These are phyloP conservation scores for Quercus dentata DNA, from an alignment of 306 rosid genomes.

Conservation along the genomic window DNA sequence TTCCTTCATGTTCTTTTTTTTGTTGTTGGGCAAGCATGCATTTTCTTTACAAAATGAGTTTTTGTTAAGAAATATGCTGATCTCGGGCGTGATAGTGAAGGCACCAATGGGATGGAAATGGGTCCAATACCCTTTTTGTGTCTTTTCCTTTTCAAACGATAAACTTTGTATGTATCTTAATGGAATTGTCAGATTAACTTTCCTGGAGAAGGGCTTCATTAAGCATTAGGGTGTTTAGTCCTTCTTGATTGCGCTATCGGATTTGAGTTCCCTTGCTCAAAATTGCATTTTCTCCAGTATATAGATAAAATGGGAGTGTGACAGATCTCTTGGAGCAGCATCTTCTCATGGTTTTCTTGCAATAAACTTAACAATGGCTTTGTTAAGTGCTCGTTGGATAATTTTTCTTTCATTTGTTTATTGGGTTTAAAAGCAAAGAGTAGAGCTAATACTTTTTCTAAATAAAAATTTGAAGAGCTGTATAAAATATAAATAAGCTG, in stretches of 20 bases:
- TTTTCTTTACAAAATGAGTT: background rate
- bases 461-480: too few species aligned
- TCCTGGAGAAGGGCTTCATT: background rate
- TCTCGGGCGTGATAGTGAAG: background rate
- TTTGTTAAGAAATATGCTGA: background rate
- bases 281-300: background rate
- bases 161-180: background rate
- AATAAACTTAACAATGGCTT: too few species aligned
- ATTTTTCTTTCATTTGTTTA: too few species aligned
- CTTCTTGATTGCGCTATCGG: background rate
- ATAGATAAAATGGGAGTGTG: background rate
- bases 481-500: too few species aligned
- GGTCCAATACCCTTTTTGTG: background rate
- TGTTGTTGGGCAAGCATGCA: background rate
- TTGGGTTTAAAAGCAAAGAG: too few species aligned
- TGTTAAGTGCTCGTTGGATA: too few species aligned
- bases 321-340: too few species aligned
- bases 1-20: too few species aligned
- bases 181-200: background rate
- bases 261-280: background rate
- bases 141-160: background rate
- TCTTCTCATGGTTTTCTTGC: too few species aligned
- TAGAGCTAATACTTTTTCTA: too few species aligned
- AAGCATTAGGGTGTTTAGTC: background rate
- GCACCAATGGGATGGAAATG: background rate